These are phyloP conservation scores for Scenedesmus sp. DNA, from an alignment of 163 green algal genomes.

Conservation along the genomic window DNA sequence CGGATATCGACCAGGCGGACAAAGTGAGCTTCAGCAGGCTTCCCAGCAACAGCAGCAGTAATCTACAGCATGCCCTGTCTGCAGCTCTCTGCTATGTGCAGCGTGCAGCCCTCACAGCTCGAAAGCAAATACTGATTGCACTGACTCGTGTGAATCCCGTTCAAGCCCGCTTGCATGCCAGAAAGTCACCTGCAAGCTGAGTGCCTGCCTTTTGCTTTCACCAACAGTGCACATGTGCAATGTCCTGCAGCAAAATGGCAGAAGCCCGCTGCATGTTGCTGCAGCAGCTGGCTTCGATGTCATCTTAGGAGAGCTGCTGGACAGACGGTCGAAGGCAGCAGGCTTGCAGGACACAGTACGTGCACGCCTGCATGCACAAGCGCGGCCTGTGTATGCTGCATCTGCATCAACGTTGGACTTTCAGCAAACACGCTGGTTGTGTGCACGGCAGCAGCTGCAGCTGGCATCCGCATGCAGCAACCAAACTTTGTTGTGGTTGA, in stretches of 20 bases:
- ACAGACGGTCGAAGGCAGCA: conserved; percentile 9
- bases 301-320: conserved; percentile 30
- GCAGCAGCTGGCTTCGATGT: conserved; percentile 26
- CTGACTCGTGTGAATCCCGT: too few species aligned
- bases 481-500: too few species aligned
- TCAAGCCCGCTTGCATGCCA: not conserved
- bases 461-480: not conserved
- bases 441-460: not conserved
- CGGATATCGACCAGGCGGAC: not conserved
- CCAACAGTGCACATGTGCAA: not conserved
- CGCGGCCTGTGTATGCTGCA: not conserved
- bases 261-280: conserved; percentile 17
- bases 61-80: not conserved
- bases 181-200: not conserved
- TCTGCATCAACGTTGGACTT: not conserved
- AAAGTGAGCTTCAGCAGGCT: not conserved
- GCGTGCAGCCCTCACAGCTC: not conserved
- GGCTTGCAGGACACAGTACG: not conserved
- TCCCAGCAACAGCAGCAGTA: not conserved
- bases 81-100: not conserved
- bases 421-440: not conserved
- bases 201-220: not conserved
- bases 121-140: not conserved
- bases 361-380: not conserved
- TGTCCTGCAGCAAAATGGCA: not conserved